phyloP scores from a whole-genome alignment of 805 yeast species.

The Candida mattraensis region DNA sequence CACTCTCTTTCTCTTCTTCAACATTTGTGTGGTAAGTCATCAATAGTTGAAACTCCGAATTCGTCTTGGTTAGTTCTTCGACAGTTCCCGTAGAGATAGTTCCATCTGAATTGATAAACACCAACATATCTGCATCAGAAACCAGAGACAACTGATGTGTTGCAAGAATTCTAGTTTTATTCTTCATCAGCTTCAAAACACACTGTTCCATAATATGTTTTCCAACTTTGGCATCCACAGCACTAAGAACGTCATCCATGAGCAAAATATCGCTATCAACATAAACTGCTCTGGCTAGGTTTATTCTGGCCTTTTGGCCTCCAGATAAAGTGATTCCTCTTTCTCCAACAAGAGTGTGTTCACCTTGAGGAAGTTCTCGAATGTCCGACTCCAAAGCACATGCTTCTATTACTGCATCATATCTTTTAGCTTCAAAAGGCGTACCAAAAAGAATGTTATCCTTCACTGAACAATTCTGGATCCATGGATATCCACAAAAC shows the following conservation, averaged over 20 bases:
- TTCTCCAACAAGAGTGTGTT: conserved; percentile 77
- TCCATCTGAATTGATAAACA: conserved; percentile 65
- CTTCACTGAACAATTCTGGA: conserved; percentile 73
- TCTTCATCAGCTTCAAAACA: conserved; percentile 51
- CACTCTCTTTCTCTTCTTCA: conserved; percentile 26
- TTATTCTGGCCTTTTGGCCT: conserved; percentile 83
- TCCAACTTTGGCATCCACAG: conserved; percentile 89
- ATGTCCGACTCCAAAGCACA: conserved; percentile 70
- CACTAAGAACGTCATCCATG: conserved; percentile 78
- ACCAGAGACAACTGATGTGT: conserved; percentile 79
- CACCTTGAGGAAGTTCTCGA: conserved; percentile 67
- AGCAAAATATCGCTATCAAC: conserved; percentile 64
- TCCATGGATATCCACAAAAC: conserved; percentile 62
- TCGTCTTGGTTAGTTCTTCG: conserved; percentile 48
- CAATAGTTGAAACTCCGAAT: conserved; percentile 47
- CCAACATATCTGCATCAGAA: conserved; percentile 62
- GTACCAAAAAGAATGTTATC: conserved; percentile 72
- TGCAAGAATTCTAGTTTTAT: conserved; percentile 69
- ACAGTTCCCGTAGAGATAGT: conserved; percentile 57
- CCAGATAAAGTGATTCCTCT: conserved; percentile 82
- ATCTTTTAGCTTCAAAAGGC: conserved; percentile 45
- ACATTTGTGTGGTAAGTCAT: conserved; percentile 43
- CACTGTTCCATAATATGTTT: conserved; percentile 72
- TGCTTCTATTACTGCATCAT: conserved; percentile 53
- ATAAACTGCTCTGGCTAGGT: conserved; percentile 78